These are phyloP conservation scores for Gnaphalium uliginosum DNA, from an alignment of 129 eudicot genomes.

Conservation along the genomic window DNA sequence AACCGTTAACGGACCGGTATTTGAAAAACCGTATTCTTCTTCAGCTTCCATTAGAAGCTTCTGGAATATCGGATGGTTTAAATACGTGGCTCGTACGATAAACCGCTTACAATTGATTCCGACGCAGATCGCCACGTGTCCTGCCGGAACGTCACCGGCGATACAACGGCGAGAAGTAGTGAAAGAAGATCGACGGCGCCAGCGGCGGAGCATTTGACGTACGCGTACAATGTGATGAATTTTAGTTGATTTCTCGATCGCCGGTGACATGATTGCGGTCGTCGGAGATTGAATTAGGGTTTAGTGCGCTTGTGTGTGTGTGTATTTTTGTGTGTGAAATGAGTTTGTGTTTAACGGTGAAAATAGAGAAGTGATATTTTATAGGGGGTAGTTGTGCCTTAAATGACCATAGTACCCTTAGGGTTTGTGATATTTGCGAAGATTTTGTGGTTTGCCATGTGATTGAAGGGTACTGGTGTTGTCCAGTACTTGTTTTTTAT, in stretches of 20 bases:
- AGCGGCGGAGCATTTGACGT: slow-evolving; percentile 67
- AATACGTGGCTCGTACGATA: slow-evolving; percentile 59
- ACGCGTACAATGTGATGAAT: slow-evolving; percentile 62
- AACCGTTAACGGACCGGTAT: slow-evolving; percentile 61
- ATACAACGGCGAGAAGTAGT: slow-evolving; percentile 22
- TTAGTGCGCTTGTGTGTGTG: neutral
- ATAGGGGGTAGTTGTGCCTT: neutral
- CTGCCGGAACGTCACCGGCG: slow-evolving; percentile 70
- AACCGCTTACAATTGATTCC: slow-evolving; percentile 58
- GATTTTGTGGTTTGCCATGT: neutral
- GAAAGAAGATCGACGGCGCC: slow-evolving; percentile 49
- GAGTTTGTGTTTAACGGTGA: neutral
- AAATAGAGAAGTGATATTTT: neutral
- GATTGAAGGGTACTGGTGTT: neutral
- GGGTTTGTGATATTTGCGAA: neutral
- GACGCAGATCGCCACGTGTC: slow-evolving; percentile 83
- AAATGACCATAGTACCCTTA: neutral
- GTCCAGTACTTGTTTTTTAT: neutral
- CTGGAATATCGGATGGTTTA: slow-evolving; percentile 69
- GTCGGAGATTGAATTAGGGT: neutral
- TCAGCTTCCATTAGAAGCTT: slow-evolving; percentile 61
- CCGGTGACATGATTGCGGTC: slow-evolving; percentile 39
- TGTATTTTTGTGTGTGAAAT: neutral
- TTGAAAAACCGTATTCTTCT: slow-evolving; percentile 75
- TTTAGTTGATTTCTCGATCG: slow-evolving; percentile 43